Percentiles rank a stretch among this genome's conserved stretches.
Conservation (phyloP, 2,329 filamentous ascomycete genomes). For the Neofusicoccum ribis region DNA sequence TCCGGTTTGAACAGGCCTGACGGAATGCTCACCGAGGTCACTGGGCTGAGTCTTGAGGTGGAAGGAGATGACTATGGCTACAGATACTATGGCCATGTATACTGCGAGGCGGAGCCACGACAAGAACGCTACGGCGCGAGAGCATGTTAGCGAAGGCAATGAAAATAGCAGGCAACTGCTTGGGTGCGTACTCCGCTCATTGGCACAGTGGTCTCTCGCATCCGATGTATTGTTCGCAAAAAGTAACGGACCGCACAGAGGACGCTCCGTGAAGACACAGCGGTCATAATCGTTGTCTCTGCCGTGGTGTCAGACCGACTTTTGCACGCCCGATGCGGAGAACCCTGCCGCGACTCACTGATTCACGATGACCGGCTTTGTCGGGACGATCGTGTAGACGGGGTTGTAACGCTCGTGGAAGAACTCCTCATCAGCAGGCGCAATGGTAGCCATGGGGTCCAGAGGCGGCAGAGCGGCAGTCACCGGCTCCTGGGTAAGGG, state of each 20-base stretch:
- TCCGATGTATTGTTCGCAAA: slow-evolving; percentile 76
- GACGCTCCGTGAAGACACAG: slow-evolving; percentile 59
- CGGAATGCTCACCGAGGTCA: slow-evolving; percentile 29
- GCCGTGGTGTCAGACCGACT: not conserved
- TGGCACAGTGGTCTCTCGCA: slow-evolving; percentile 76
- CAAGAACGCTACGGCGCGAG: slow-evolving; percentile 62
- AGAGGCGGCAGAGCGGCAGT: not conserved
- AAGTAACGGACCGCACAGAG: slow-evolving; percentile 66
- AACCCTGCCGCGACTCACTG: slow-evolving; percentile 30
- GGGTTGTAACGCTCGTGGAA: slow-evolving; percentile 48
- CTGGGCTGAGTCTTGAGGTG: slow-evolving; percentile 77
- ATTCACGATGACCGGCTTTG: slow-evolving; percentile 49
- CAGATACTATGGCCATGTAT: slow-evolving; percentile 85
- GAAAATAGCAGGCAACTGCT: not conserved
- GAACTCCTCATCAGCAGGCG: slow-evolving; percentile 7
- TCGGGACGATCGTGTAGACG: slow-evolving; percentile 51
- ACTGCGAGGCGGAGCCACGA: slow-evolving; percentile 87
- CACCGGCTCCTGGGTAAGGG: not conserved
- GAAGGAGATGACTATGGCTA: slow-evolving; percentile 91
- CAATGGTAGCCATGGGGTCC: not conserved
- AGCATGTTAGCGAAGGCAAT: not conserved
- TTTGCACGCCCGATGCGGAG: not conserved
- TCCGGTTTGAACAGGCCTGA: slow-evolving; percentile 8
- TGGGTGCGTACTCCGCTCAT: slow-evolving; percentile 61
- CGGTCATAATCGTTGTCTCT: slow-evolving; percentile 46